These are phyloP conservation scores for Exophiala sp. DNA, from an alignment of 2,329 filamentous ascomycete genomes.

Conservation along the genomic window DNA sequence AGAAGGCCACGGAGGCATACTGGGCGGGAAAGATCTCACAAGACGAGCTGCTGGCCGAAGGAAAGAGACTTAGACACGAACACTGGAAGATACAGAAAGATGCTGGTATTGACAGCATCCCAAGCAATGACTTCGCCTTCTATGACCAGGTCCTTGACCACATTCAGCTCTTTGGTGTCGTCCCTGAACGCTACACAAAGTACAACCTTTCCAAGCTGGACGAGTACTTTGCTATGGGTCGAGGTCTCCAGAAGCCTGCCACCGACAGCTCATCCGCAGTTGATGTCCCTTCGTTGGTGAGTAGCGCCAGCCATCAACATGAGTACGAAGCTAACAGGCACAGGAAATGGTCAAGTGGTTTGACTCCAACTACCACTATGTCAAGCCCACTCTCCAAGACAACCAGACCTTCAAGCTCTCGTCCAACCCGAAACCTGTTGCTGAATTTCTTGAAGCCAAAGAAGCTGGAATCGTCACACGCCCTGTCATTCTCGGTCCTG, in stretches of 20 bases:
- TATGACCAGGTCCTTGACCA: constrained; percentile 98
- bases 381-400: constrained; percentile 97
- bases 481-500: constrained; percentile 90
- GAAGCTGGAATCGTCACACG: constrained; percentile 89
- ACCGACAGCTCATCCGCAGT: constrained; percentile 51
- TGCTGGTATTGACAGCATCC: constrained; percentile 94
- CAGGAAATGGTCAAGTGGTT: constrained; percentile 99
- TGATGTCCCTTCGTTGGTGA: constrained; percentile 79
- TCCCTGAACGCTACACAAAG: constrained; percentile 90
- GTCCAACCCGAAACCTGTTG: constrained; percentile 85
- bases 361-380: constrained; percentile 99
- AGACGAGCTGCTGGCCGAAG: constrained; percentile 85
- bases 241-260: constrained; percentile 89
- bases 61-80: constrained; percentile 90
- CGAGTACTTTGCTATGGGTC: constrained; percentile 99
- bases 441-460: constrained; percentile 96
- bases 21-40: constrained; percentile 95
- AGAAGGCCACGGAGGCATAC: constrained; percentile 99
- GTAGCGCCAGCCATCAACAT: constrained; percentile 29
- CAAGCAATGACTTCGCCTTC: constrained; percentile 98
- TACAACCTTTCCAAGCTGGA: constrained; percentile 84
- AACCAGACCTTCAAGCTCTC: constrained; percentile 92
- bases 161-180: constrained; percentile 94
- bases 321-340: constrained; percentile 6
- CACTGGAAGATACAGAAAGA: constrained; percentile 99